A percentile compares a stretch with the other conserved stretches of the same genome.
These are phyloP conservation scores for Chaetomium sp. DNA, from an alignment of 2,329 filamentous ascomycete genomes.

Conservation along the genomic window DNA sequence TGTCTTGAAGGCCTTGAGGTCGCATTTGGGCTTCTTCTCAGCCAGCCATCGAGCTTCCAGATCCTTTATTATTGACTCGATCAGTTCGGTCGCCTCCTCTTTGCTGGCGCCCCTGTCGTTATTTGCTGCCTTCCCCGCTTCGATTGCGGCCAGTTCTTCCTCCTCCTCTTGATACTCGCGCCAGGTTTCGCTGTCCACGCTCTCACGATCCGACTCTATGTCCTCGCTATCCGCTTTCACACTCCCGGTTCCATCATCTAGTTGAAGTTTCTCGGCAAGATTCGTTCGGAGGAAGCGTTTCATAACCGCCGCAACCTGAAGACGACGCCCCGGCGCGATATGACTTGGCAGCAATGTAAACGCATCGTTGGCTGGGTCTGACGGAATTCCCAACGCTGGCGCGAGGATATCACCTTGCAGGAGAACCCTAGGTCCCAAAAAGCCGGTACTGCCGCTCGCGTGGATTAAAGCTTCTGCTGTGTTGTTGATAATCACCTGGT, in stretches of 20 bases:
- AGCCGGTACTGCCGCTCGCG: slow-evolving; percentile 5
- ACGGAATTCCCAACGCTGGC: background rate
- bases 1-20: slow-evolving; percentile 49
- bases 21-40: slow-evolving; percentile 49
- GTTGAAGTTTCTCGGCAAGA: background rate
- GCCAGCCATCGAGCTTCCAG: slow-evolving; percentile 51
- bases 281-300: slow-evolving; percentile 33
- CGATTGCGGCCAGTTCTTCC: slow-evolving; percentile 28
- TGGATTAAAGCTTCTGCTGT: slow-evolving; percentile 3
- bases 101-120: slow-evolving; percentile 28
- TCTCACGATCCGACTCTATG: slow-evolving; percentile 19
- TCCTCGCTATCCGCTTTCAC: slow-evolving; percentile 12
- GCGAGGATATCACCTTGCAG: slow-evolving; percentile 7
- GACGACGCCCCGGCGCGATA: slow-evolving; percentile 38
- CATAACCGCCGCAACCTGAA: slow-evolving; percentile 38
- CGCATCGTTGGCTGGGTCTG: slow-evolving; percentile 3
- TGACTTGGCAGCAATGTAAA: slow-evolving; percentile 27
- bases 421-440: slow-evolving; percentile 12
- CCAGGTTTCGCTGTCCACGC: slow-evolving; percentile 31
- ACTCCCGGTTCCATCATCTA: background rate
- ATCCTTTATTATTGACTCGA: slow-evolving; percentile 48
- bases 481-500: slow-evolving; percentile 1
- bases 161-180: slow-evolving; percentile 55
- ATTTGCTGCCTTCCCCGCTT: slow-evolving; percentile 1
- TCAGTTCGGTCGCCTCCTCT: slow-evolving; percentile 43